Percentiles rank a stretch among this genome's conserved stretches.
Evolutionary conservation across 305 asterid genomes (phyloP).

Genomic region (Fraxinus angustifolia): DNA sequence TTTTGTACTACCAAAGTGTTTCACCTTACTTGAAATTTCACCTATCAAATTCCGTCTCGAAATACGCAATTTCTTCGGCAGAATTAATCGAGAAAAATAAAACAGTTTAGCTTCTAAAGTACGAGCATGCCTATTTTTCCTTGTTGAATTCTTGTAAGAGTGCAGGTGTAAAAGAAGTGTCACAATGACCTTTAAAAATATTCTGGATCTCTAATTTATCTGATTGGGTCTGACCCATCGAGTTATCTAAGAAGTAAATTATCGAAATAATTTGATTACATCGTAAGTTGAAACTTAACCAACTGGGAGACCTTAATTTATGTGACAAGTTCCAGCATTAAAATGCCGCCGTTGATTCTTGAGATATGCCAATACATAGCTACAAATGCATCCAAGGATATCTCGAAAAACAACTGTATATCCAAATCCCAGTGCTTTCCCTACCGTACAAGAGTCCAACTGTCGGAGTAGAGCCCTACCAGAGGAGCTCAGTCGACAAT

Average conservation of each 20-base stretch:
- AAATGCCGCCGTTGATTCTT: not conserved
- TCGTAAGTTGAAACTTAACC: not conserved
- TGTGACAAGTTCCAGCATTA: not conserved
- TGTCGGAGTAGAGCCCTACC: constrained; percentile 15
- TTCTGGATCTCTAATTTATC: not conserved
- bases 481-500: not conserved
- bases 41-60: not conserved
- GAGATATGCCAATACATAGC: not conserved
- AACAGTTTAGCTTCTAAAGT: not conserved
- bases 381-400: not conserved
- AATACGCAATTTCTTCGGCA: not conserved
- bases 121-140: not conserved
- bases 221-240: not conserved
- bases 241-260: not conserved
- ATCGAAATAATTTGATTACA: not conserved
- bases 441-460: constrained; percentile 4
- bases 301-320: not conserved
- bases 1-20: not conserved
- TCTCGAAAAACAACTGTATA: not conserved
- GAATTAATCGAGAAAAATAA: not conserved
- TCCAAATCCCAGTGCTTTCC: not conserved
- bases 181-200: not conserved
- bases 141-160: not conserved
- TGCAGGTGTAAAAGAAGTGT: not conserved
- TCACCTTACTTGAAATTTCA: not conserved